Conservation (phyloP, 1,139 yeast species). For the Diutina pseudorugosa region DNA sequence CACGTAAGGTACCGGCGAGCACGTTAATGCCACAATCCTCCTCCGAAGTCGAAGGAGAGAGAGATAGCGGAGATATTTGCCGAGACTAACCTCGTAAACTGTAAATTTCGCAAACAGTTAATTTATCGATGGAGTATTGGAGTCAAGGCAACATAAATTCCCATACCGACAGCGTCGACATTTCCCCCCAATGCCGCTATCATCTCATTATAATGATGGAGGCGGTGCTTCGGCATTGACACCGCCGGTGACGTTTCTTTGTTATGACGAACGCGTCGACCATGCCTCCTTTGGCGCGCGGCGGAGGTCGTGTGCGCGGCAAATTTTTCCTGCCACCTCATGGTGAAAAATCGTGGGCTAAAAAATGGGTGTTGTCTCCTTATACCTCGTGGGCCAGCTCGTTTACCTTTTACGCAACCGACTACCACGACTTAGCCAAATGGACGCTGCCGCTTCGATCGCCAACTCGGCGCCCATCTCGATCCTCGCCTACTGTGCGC, state of each 20-base stretch:
- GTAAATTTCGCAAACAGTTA: too few species aligned
- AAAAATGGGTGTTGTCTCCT: background rate
- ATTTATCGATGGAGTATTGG: too few species aligned
- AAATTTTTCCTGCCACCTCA: conserved; percentile 1
- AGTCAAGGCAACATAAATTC: too few species aligned
- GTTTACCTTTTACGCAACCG: background rate
- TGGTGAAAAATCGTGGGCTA: background rate
- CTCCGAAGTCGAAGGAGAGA: too few species aligned
- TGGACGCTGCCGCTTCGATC: conserved; percentile 11
- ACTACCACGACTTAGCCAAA: background rate
- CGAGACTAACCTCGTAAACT: too few species aligned
- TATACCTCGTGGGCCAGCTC: conserved; percentile 1
- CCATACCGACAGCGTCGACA: too few species aligned
- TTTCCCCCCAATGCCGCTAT: too few species aligned
- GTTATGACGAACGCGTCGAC: background rate
- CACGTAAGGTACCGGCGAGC: background rate
- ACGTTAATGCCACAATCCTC: background rate
- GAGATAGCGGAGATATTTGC: too few species aligned
- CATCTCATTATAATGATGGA: too few species aligned
- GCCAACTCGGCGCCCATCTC: conserved; percentile 83
- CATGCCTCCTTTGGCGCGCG: background rate
- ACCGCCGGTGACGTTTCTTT: too few species aligned
- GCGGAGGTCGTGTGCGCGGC: background rate
- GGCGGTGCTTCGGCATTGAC: too few species aligned
- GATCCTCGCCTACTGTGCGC: conserved; percentile 74